Percentiles rank a stretch among this genome's conserved stretches.
phyloP scores from a whole-genome alignment of 768 basidiomycete species.

The Phaffia tasmanica region DNA sequence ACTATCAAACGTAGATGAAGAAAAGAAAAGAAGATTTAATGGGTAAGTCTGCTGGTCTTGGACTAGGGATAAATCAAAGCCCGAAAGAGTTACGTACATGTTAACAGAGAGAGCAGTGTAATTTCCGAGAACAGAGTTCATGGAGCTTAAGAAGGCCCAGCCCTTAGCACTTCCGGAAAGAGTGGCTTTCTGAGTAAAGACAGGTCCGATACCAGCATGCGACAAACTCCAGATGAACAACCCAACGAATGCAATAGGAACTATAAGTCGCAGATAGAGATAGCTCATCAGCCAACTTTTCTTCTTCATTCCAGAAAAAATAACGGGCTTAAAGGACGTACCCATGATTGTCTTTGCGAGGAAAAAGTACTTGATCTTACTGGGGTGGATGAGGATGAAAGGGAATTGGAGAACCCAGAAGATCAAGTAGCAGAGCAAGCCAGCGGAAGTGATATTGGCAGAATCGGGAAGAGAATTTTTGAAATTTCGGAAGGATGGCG shows the following conservation, averaged over 20 bases:
- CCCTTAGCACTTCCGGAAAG: conserved; percentile 49
- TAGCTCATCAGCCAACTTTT: too few relatives aligned
- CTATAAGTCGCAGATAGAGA: conserved; percentile 28
- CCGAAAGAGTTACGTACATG: conserved; percentile 36
- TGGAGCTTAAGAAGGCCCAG: conserved; percentile 68
- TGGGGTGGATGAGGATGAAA: conserved; percentile 46
- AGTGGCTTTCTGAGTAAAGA: conserved; percentile 47
- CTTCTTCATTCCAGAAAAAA: too few relatives aligned
- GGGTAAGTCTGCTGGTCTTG: not conserved
- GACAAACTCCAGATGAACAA: conserved; percentile 71
- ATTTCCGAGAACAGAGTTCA: conserved; percentile 66
- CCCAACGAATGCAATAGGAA: conserved; percentile 55
- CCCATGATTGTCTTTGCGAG: conserved; percentile 50
- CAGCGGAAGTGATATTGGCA: conserved; percentile 28
- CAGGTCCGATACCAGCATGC: conserved; percentile 48
- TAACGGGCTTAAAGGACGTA: too few relatives aligned
- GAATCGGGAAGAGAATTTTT: conserved; percentile 31
- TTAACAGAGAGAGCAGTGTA: conserved; percentile 45
- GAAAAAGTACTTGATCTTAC: conserved; percentile 66
- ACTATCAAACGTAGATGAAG: conserved; percentile 45
- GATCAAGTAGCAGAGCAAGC: conserved; percentile 30
- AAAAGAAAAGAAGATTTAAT: not conserved
- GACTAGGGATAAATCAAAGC: conserved; percentile 37
- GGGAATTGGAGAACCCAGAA: conserved; percentile 26
- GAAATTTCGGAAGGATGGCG: conserved; percentile 28